Evolutionary conservation across 2,329 filamentous ascomycete genomes (phyloP).

Genomic region (Fusarium torulosum): DNA sequence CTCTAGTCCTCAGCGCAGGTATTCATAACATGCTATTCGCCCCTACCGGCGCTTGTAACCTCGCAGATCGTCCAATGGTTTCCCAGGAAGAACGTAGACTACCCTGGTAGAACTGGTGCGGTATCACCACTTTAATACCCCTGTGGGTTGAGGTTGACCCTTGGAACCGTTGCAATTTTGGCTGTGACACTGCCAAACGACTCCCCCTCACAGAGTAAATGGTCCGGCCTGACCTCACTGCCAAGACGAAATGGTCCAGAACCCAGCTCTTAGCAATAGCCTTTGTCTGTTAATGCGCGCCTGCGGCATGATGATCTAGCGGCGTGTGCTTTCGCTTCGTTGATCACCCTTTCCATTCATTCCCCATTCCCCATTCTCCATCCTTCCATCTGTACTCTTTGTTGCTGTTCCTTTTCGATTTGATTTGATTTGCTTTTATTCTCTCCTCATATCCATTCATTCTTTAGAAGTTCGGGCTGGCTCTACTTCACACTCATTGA

Average conservation of each 20-base stretch:
- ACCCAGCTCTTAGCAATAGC: conserved; percentile 4
- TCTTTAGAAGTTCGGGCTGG: conserved; percentile 43
- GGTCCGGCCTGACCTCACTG: conserved; percentile 25
- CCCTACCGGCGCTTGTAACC: conserved; percentile 18
- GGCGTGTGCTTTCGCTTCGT: conserved; percentile 24
- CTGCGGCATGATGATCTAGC: conserved; percentile 11
- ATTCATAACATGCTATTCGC: conserved; percentile 39
- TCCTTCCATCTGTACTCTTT: conserved; percentile 19
- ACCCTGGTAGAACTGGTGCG: conserved; percentile 4
- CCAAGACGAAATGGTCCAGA: conserved; percentile 30
- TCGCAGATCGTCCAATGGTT: conserved; percentile 25
- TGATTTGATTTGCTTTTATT: conserved; percentile 23
- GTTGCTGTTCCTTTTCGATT: conserved; percentile 41
- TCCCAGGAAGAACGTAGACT: conserved; percentile 17
- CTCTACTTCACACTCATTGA: conserved; percentile 40
- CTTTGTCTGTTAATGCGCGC: conserved; percentile 23
- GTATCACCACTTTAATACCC: conserved; percentile 15
- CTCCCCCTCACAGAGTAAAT: conserved; percentile 19
- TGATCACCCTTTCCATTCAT: conserved; percentile 20
- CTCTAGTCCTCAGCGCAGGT: conserved; percentile 24
- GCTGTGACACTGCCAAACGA: conserved; percentile 38
- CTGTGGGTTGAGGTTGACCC: conserved; percentile 44
- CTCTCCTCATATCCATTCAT: conserved; percentile 25
- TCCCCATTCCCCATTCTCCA: conserved; percentile 31
- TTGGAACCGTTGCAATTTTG: conserved; percentile 50